phyloP scores from a whole-genome alignment of 441 rosid species.

The Cnidoscolus chayamansa region DNA sequence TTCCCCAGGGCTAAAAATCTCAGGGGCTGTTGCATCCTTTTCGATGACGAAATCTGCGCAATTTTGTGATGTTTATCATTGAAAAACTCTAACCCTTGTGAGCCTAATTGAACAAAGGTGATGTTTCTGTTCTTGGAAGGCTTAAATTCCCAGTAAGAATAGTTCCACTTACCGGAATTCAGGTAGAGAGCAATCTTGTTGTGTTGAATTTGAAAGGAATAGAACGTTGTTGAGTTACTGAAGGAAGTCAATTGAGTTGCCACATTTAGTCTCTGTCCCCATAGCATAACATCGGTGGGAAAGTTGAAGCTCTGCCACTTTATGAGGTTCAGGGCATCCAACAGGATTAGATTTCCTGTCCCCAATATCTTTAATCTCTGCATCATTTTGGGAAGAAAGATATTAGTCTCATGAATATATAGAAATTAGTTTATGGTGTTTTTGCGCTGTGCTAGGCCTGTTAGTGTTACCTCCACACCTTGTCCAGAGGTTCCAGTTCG shows the following conservation, averaged over 20 bases:
- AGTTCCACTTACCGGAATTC: constrained; percentile 54
- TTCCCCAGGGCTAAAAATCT: constrained; percentile 69
- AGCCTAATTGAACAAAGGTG: constrained; percentile 49
- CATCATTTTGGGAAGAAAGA: constrained; percentile 11
- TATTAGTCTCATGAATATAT: background rate
- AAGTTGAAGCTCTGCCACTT: constrained; percentile 97
- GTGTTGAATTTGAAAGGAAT: constrained; percentile 63
- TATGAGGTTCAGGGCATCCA: constrained; percentile 45
- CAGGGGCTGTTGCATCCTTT: constrained; percentile 35
- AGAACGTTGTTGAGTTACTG: constrained; percentile 46
- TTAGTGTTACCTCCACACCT: constrained; percentile 71
- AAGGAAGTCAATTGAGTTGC: constrained; percentile 81
- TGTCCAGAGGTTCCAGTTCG: constrained; percentile 75
- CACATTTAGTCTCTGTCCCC: constrained; percentile 73
- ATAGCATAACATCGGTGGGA: constrained; percentile 74
- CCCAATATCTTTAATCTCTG: constrained; percentile 65
- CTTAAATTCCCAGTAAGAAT: constrained; percentile 85
- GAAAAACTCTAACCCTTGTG: constrained; percentile 52
- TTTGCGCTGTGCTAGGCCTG: too few relatives aligned
- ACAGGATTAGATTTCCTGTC: constrained; percentile 68
- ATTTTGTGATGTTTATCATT: constrained; percentile 52
- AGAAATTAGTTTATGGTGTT: too few relatives aligned
- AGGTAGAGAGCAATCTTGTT: constrained; percentile 59
- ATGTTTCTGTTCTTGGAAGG: constrained; percentile 62
- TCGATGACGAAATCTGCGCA: constrained; percentile 43